Base-by-base conservation (phyloP, 371 early-diverging fungal species). In the Lichtheimia ornata region DNA sequence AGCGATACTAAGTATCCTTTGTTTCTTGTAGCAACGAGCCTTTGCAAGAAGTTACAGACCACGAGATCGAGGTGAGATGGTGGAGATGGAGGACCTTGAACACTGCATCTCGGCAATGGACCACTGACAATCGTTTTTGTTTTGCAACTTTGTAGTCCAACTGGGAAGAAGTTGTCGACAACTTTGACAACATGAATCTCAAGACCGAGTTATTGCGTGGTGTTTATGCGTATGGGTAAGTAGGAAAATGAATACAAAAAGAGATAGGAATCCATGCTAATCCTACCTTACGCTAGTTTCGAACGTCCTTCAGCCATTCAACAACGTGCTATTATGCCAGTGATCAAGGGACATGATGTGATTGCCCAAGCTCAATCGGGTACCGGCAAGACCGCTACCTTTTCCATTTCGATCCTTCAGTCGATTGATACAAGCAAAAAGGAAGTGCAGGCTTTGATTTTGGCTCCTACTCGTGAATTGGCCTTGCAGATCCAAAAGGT, bases 301-400 rank as follows among this genome's bases (percentile, higher is more conserved):
- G 94, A 94, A 69, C 85, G 87, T 63, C 95, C 95, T 50, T 93
- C 94, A 50, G 84, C 90, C 62, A 94, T 96, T 84, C 96, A 96
- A 80, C 91, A 93, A 69, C 85, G 92, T 70, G 96, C 95, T 64
- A 96, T 96, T 64, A 74, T 88, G 74, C 91, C 93, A 45, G 91
- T 95, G 44, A 75, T 91, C 62, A 84, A 82, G 74, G 91, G 91
- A 22, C 86, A 86, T 64, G 94, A 96, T 83, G 93, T 96, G 62
- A 94, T 94, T 69, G 95, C 94, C 43, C 97, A 96, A 79, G 96
- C 97, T 40, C 95, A 97, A 75, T 96, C 96, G 66, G 98, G 98
- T 76, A 97, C 97, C 50, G 98, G 98, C 66, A 98, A 98, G 70
- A 97, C 97, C 20, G 97, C 94, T 59, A 96, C 97, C 43, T 95